Percentiles rank a stretch among this genome's conserved stretches.
These are phyloP conservation scores for Xylariaceae sp. DNA, from an alignment of 2,329 filamentous ascomycete species.

Conservation along the genomic window DNA sequence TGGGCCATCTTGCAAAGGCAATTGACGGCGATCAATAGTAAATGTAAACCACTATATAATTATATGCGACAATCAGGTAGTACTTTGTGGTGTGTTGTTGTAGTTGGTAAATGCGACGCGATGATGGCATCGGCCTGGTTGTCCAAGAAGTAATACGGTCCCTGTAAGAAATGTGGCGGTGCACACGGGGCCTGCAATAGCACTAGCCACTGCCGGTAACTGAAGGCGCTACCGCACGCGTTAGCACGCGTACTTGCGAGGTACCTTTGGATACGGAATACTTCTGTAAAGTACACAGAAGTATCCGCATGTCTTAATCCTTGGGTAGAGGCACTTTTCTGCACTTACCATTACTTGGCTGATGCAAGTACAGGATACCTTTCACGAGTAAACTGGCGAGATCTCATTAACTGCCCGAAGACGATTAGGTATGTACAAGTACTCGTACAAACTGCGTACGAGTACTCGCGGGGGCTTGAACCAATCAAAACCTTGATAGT, in stretches of 20 bases:
- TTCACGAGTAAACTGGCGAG: too few relatives aligned
- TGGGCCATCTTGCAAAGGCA: conserved; percentile 39
- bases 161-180: not conserved
- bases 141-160: not conserved
- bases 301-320: not conserved
- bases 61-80: too few relatives aligned
- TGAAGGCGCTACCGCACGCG: not conserved
- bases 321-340: too few relatives aligned
- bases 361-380: too few relatives aligned
- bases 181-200: not conserved
- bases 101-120: too few relatives aligned
- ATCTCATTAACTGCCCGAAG: too few relatives aligned
- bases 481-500: too few relatives aligned
- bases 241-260: not conserved
- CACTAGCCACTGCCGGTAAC: not conserved
- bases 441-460: too few relatives aligned
- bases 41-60: not conserved
- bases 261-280: not conserved
- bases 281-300: not conserved
- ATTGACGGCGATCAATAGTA: conserved; percentile 4
- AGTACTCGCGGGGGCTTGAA: too few relatives aligned
- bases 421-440: too few relatives aligned
- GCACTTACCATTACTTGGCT: too few relatives aligned
- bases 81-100: too few relatives aligned
- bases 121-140: not conserved